A percentile compares a stretch with the other conserved stretches of the same genome.
Conservation (phyloP, 257 asterid genomes). For the Jasminum sambac region DNA sequence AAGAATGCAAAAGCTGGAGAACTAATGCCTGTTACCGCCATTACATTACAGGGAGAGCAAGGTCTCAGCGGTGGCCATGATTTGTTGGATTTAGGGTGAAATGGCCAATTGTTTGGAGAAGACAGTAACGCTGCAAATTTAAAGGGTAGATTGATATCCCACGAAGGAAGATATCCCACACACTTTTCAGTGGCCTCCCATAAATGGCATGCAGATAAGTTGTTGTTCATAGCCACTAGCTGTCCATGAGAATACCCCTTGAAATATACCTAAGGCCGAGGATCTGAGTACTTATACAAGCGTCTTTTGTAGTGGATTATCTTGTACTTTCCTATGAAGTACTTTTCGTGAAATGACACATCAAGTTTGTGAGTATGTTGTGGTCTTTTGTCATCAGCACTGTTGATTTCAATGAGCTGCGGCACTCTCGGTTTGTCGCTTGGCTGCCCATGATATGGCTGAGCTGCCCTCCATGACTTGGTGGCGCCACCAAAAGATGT, state of each 20-base stretch:
- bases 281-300: not conserved
- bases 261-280: constrained; percentile 8
- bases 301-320: not conserved
- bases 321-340: too few relatives aligned
- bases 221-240: not conserved
- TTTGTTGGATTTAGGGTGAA: constrained; percentile 23
- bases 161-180: constrained; percentile 9
- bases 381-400: not conserved
- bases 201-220: constrained; percentile 5
- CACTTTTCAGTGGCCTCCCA: not conserved
- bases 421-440: constrained; percentile 17
- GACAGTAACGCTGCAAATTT: constrained; percentile 24
- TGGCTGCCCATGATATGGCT: constrained; percentile 20
- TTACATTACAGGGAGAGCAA: not conserved
- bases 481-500: constrained; percentile 25
- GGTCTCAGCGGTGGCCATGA: constrained; percentile 3
- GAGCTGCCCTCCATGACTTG: constrained; percentile 36
- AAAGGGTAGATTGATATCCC: constrained; percentile 30
- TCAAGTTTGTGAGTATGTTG: constrained; percentile 4
- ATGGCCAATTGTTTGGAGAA: not conserved
- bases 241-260: constrained; percentile 19
- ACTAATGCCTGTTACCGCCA: constrained; percentile 20
- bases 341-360: constrained; percentile 14
- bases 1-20: constrained; percentile 24
- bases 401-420: constrained; percentile 23